These are phyloP conservation scores for Penicillium simplicissimum DNA, from an alignment of 495 filamentous ascomycete genomes.

Conservation along the genomic window DNA sequence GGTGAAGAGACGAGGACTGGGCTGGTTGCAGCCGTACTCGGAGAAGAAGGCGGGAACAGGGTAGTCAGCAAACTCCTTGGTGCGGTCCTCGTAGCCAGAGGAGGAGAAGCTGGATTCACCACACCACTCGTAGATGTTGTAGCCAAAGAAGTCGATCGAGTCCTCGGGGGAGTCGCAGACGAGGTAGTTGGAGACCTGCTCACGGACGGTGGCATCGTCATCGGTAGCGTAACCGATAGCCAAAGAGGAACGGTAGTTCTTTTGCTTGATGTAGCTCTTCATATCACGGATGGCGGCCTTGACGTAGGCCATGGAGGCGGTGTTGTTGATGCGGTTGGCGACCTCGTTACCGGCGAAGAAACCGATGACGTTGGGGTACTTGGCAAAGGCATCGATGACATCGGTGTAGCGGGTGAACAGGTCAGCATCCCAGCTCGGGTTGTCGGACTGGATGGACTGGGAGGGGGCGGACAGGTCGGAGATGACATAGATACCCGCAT, in stretches of 20 bases:
- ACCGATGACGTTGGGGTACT: slow-evolving; percentile 87
- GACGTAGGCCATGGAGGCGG: slow-evolving; percentile 83
- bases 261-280: slow-evolving; percentile 86
- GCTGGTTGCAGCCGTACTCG: slow-evolving; percentile 93
- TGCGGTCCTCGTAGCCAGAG: slow-evolving; percentile 80
- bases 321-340: slow-evolving; percentile 82
- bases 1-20: slow-evolving; percentile 74
- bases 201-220: slow-evolving; percentile 80
- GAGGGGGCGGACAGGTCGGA: slow-evolving; percentile 82
- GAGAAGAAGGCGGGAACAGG: slow-evolving; percentile 96
- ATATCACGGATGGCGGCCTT: slow-evolving; percentile 96
- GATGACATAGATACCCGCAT: slow-evolving; percentile 93
- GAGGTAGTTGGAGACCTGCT: slow-evolving; percentile 81
- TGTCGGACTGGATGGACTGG: slow-evolving; percentile 78
- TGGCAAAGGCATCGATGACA: slow-evolving; percentile 80
- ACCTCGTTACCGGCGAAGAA: slow-evolving; percentile 99
- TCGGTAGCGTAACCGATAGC: slow-evolving; percentile 95
- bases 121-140: slow-evolving; percentile 99
- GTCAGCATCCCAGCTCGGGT: slow-evolving; percentile 74
- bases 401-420: slow-evolving; percentile 79
- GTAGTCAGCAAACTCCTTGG: slow-evolving; percentile 81
- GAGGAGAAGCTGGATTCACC: slow-evolving; percentile 69
- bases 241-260: slow-evolving; percentile 68
- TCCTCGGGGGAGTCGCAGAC: slow-evolving; percentile 72
- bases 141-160: slow-evolving; percentile 95